Evolutionary conservation across 2,329 filamentous ascomycete genomes (phyloP).

Genomic region (Ascomycota sp.): DNA sequence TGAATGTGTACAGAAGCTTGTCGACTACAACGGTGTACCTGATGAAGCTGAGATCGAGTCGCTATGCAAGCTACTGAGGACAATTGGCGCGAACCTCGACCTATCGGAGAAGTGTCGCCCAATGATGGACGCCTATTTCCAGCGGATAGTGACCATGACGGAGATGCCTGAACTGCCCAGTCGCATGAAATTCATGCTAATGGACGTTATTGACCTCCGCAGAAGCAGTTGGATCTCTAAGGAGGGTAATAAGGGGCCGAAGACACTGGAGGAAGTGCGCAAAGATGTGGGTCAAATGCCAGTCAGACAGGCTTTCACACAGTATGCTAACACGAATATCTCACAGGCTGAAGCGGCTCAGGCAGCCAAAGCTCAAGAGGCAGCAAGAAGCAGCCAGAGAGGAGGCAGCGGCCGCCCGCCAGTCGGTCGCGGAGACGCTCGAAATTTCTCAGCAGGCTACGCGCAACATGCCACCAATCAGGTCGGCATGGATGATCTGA

Average conservation of each 20-base stretch:
- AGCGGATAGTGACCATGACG: conserved; percentile 65
- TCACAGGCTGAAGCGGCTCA: conserved; percentile 47
- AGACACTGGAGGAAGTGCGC: conserved; percentile 86
- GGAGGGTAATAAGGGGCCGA: conserved; percentile 81
- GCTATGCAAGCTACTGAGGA: conserved; percentile 76
- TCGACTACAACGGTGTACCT: conserved; percentile 82
- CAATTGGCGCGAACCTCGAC: conserved; percentile 78
- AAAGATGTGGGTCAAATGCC: too few species aligned
- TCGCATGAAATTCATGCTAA: conserved; percentile 86
- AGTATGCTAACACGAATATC: conserved; percentile 6
- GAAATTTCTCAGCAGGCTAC: conserved; percentile 58
- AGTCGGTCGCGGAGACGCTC: conserved; percentile 68
- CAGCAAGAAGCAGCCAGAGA: conserved; percentile 37
- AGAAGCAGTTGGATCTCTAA: conserved; percentile 63
- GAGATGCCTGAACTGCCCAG: conserved; percentile 65
- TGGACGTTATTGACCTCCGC: conserved; percentile 81
- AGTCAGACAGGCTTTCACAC: conserved; percentile 1
- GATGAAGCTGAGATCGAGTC: conserved; percentile 96
- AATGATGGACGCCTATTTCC: conserved; percentile 89
- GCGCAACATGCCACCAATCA: conserved; percentile 62
- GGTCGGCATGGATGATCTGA: conserved; percentile 78
- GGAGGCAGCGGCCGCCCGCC: conserved; percentile 50
- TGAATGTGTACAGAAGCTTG: conserved; percentile 90
- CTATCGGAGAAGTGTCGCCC: conserved; percentile 59
- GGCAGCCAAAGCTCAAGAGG: conserved; percentile 65